phyloP scores from a whole-genome alignment of 768 basidiomycete genomes.

The Coprinopsis sp. region DNA sequence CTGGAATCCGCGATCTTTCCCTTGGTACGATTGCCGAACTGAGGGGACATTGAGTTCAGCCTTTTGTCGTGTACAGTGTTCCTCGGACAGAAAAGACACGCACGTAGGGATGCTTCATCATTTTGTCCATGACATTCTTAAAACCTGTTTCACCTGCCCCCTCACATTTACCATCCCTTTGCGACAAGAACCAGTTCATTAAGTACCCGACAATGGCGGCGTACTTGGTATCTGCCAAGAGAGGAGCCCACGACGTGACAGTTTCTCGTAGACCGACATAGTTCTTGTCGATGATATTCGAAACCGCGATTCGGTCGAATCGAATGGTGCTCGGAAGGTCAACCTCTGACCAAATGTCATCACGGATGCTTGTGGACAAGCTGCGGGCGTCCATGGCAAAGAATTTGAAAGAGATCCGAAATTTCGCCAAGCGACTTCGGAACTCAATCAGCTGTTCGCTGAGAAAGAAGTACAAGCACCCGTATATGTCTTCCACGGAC shows the following conservation, averaged over 20 bases:
- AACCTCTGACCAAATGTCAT: constrained; percentile 11
- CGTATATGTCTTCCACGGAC: constrained; percentile 40
- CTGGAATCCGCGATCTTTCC: no score
- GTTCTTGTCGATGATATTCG: constrained; percentile 41
- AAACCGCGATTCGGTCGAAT: constrained; percentile 47
- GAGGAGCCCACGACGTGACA: constrained; percentile 31
- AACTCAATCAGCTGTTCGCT: constrained; percentile 36
- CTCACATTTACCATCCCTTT: constrained; percentile 16
- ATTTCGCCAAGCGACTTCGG: constrained; percentile 27
- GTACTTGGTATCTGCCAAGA: constrained; percentile 26
- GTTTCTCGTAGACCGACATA: constrained; percentile 35
- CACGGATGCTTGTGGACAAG: constrained; percentile 23
- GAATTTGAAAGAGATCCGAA: constrained; percentile 30
- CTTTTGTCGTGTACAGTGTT: no score
- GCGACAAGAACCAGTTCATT: constrained; percentile 42
- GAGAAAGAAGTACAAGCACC: constrained; percentile 46
- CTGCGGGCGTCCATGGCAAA: constrained; percentile 26
- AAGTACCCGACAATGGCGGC: constrained; percentile 39
- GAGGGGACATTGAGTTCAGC: no score
- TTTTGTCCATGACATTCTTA: neutral
- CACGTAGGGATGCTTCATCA: constrained; percentile 7
- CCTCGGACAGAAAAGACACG: no score
- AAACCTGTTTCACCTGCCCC: constrained; percentile 1
- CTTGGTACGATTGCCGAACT: no score
- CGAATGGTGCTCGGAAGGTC: constrained; percentile 19